phyloP scores from a whole-genome alignment of 1,284 basidiomycete genomes.

The Heterobasidion occidentale region DNA sequence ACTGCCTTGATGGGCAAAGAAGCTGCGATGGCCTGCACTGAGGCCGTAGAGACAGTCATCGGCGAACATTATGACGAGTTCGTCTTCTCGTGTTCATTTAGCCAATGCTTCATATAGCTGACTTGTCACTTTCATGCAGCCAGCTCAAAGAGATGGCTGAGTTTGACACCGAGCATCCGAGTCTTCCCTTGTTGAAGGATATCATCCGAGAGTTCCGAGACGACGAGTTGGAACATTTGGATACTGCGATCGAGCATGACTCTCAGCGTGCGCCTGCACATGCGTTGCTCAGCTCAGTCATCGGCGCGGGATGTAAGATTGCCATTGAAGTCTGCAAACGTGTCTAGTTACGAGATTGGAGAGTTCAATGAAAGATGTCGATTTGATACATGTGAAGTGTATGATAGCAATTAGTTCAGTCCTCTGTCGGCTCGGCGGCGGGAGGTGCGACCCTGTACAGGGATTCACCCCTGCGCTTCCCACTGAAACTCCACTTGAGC shows the following conservation, averaged over 20 bases:
- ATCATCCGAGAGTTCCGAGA: constrained; percentile 87
- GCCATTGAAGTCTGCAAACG: constrained; percentile 88
- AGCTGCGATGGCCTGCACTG: constrained; percentile 97
- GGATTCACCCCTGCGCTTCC: constrained; percentile 29
- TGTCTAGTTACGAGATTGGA: constrained; percentile 34
- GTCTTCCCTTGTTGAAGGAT: constrained; percentile 67
- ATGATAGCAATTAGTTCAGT: constrained; percentile 11
- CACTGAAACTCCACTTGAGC: constrained; percentile 29
- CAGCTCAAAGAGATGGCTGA: constrained; percentile 67
- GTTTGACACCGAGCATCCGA: constrained; percentile 63
- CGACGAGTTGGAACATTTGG: constrained; percentile 91
- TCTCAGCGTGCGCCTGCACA: constrained; percentile 91
- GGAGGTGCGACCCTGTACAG: constrained; percentile 14
- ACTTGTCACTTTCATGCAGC: constrained; percentile 29
- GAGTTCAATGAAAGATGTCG: constrained; percentile 6
- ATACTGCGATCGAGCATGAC: constrained; percentile 86
- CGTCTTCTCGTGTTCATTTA: constrained; percentile 24
- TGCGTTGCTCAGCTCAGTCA: constrained; percentile 78
- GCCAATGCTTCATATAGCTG: not conserved
- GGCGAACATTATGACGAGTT: constrained; percentile 98
- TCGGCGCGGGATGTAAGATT: constrained; percentile 82
- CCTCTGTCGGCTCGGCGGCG: constrained; percentile 6
- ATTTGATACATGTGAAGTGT: not conserved
- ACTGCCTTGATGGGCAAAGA: constrained; percentile 89
- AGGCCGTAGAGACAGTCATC: constrained; percentile 96